Conservation (phyloP, 208 protist genomes). For the Crithidia sp. region DNA sequence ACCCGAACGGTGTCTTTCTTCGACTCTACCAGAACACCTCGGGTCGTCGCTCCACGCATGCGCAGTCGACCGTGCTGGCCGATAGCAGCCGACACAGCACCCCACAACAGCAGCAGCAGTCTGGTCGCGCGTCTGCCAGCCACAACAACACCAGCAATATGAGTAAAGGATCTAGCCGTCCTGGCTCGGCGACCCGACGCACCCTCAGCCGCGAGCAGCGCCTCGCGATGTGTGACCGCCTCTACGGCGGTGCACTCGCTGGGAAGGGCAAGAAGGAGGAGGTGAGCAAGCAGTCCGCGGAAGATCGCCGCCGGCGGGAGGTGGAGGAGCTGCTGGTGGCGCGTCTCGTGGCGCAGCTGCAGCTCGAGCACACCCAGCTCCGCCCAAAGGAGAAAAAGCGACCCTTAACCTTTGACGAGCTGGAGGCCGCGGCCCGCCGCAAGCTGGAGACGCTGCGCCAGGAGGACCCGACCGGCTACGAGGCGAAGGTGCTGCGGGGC, state of each 20-base stretch:
- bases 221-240: slow-evolving; percentile 33
- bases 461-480: slow-evolving; percentile 29
- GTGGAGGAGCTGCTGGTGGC: slow-evolving; percentile 59
- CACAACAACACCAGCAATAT: slow-evolving; percentile 14
- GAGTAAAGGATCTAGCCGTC: slow-evolving; percentile 16
- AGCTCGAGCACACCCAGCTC: slow-evolving; percentile 23
- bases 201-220: slow-evolving; percentile 20
- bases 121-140: not conserved
- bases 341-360: slow-evolving; percentile 53
- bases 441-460: slow-evolving; percentile 45
- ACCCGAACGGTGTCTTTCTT: slow-evolving; percentile 57
- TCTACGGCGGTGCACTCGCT: slow-evolving; percentile 51
- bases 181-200: slow-evolving; percentile 15
- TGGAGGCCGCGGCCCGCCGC: slow-evolving; percentile 38
- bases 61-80: slow-evolving; percentile 4
- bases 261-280: slow-evolving; percentile 27
- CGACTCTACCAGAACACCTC: slow-evolving; percentile 59
- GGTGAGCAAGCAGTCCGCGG: slow-evolving; percentile 10
- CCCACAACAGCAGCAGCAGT: slow-evolving; percentile 3
- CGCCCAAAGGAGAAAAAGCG: slow-evolving; percentile 14
- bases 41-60: slow-evolving; percentile 1
- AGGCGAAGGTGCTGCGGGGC: slow-evolving; percentile 43
- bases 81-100: slow-evolving; percentile 10
- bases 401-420: slow-evolving; percentile 22
- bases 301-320: slow-evolving; percentile 47